These are phyloP conservation scores for Erodium maritimum DNA, from an alignment of 345 rosid species.

Conservation along the genomic window DNA sequence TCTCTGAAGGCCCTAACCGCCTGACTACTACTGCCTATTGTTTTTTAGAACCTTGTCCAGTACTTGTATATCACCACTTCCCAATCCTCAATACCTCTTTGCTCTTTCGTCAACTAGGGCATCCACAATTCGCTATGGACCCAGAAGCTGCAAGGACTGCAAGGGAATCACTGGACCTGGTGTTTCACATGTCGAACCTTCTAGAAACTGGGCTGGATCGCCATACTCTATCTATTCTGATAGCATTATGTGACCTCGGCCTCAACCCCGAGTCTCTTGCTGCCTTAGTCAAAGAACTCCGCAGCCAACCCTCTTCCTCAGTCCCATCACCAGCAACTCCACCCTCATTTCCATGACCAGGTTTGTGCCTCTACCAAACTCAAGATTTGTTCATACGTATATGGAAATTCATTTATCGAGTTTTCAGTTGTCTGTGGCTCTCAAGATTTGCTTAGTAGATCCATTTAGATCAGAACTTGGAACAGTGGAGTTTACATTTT, in stretches of 20 bases:
- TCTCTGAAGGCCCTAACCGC: too few relatives aligned
- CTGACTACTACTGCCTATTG: too few relatives aligned
- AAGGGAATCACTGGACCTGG: slow-evolving; percentile 38
- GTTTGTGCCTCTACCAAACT: slow-evolving; percentile 8
- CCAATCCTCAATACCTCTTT: too few relatives aligned
- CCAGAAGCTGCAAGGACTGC: slow-evolving; percentile 35
- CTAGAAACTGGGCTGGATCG: slow-evolving; percentile 42
- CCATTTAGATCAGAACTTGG: too few relatives aligned
- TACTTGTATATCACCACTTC: too few relatives aligned
- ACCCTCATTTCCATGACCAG: slow-evolving; percentile 3
- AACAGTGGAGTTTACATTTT: too few relatives aligned
- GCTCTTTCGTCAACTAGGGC: too few relatives aligned
- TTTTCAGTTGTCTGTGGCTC: too few relatives aligned
- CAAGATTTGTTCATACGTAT: slow-evolving; percentile 12
- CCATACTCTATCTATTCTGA: slow-evolving; percentile 38
- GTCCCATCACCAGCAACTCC: background rate
- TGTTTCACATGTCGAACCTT: slow-evolving; percentile 41
- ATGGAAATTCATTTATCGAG: too few relatives aligned
- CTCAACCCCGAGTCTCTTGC: slow-evolving; percentile 40
- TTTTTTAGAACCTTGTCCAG: too few relatives aligned
- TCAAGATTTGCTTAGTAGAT: too few relatives aligned
- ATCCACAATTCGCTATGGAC: slow-evolving; percentile 17
- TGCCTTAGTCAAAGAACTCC: slow-evolving; percentile 36
- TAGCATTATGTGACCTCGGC: slow-evolving; percentile 39
- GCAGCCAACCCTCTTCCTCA: slow-evolving; percentile 17